phyloP scores from a whole-genome alignment of 768 basidiomycete species.

The Candolleomyces aberdarensis region DNA sequence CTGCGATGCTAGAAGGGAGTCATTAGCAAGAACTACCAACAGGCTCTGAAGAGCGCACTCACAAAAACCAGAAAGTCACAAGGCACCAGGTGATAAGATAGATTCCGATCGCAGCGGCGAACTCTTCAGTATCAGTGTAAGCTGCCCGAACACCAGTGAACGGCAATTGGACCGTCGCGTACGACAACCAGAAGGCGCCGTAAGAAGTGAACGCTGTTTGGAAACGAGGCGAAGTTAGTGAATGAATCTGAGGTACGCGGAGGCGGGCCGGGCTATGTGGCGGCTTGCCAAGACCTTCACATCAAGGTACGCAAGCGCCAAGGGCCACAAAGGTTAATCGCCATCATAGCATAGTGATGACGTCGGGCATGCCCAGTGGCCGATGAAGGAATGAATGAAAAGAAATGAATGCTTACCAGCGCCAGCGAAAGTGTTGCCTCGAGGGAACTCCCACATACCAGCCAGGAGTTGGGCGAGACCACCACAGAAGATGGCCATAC shows the following conservation, averaged over 20 bases:
- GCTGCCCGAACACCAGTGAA: constrained; percentile 57
- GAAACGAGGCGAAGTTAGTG: background rate
- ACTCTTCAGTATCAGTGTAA: constrained; percentile 38
- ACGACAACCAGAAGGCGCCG: constrained; percentile 89
- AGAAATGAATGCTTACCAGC: constrained; percentile 49
- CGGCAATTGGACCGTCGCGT: constrained; percentile 69
- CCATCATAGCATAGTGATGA: background rate
- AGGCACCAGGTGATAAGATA: constrained; percentile 74
- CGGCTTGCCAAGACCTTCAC: background rate
- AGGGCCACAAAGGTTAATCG: background rate
- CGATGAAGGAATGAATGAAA: background rate
- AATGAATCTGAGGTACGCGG: background rate
- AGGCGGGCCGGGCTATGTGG: background rate
- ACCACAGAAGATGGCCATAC: constrained; percentile 84
- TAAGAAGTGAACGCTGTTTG: constrained; percentile 72
- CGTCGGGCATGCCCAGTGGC: background rate
- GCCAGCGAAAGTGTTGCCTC: constrained; percentile 68
- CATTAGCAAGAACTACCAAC: background rate
- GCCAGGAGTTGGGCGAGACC: constrained; percentile 85
- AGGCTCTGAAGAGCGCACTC: constrained; percentile 17
- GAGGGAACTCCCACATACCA: constrained; percentile 85
- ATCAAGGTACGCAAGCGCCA: background rate
- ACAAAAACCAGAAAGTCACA: constrained; percentile 70
- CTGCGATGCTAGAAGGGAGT: constrained; percentile 26
- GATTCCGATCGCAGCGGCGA: constrained; percentile 61